A percentile compares a stretch with the other conserved stretches of the same genome.
Evolutionary conservation across 306 rosid genomes (phyloP).

Genomic region (Trifolium dubium): DNA sequence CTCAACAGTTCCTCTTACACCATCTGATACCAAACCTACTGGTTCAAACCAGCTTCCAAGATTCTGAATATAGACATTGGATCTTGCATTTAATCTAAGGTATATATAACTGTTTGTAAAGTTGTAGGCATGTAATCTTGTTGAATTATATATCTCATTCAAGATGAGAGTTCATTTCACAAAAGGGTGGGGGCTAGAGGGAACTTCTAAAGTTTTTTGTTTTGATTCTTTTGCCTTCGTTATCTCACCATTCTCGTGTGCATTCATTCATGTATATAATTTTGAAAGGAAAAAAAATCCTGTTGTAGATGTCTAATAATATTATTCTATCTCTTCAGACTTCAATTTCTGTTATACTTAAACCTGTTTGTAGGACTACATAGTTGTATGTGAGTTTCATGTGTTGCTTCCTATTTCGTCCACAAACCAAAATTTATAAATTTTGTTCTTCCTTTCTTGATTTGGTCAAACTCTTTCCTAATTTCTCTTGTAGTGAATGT

Average conservation of each 20-base stretch:
- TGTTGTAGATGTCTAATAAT: constrained; percentile 34
- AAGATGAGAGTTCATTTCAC: constrained; percentile 14
- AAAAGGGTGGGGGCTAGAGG: neutral
- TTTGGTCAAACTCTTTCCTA: no score
- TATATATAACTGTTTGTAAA: constrained; percentile 12
- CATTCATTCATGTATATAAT: constrained; percentile 13
- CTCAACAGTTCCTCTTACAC: constrained; percentile 31
- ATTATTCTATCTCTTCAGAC: constrained; percentile 22
- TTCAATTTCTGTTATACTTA: constrained; percentile 22
- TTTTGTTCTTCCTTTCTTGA: no score
- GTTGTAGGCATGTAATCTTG: constrained; percentile 2
- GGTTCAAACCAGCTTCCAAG: neutral
- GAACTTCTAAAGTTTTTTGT: constrained; percentile 18
- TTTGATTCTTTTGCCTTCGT: constrained; percentile 11
- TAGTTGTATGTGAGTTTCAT: no score
- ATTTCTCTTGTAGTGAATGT: no score
- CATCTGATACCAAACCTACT: constrained; percentile 15
- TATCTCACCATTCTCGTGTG: constrained; percentile 29
- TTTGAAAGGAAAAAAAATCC: neutral
- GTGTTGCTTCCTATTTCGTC: no score
- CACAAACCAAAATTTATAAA: no score
- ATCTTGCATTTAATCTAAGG: constrained; percentile 7
- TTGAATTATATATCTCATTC: neutral
- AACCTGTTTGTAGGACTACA: neutral
- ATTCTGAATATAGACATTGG: neutral